A percentile compares a stretch with the other conserved stretches of the same genome.
Conservation (phyloP, 129 eudicot genomes). For the Pseudognaphalium luteoalbum region DNA sequence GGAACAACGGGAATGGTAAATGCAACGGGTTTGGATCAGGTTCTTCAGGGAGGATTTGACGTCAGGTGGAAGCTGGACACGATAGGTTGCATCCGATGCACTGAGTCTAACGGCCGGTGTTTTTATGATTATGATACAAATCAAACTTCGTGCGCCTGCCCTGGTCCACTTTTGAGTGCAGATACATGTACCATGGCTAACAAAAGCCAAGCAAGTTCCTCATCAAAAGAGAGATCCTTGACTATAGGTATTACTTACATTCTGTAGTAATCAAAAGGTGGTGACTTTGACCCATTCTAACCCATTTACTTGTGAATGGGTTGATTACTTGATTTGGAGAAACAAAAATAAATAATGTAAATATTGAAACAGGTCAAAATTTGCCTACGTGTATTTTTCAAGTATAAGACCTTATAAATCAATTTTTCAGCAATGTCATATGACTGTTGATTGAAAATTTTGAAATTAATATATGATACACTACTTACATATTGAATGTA, state of each 20-base stretch:
- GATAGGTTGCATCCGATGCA: conserved; percentile 36
- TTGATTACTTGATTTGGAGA: too few relatives aligned
- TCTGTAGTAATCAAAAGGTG: neutral
- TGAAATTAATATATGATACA: neutral
- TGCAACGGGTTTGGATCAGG: conserved; percentile 28
- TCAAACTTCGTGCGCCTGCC: conserved; percentile 42
- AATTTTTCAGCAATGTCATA: neutral
- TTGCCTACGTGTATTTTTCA: neutral
- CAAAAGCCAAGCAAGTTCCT: conserved; percentile 27
- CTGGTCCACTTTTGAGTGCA: conserved; percentile 21
- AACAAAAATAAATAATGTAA: too few relatives aligned
- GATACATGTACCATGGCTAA: conserved; percentile 30
- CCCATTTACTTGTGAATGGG: neutral
- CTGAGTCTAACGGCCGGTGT: conserved; percentile 45
- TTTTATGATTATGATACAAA: conserved; percentile 30
- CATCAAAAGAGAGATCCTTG: conserved; percentile 22
- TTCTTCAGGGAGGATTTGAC: conserved; percentile 47
- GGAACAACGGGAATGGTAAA: conserved; percentile 30
- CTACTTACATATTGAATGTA: neutral
- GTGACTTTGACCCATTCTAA: neutral
- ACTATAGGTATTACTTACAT: conserved; percentile 34
- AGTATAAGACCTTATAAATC: neutral
- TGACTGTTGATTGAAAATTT: too few relatives aligned
- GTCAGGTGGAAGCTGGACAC: conserved; percentile 40
- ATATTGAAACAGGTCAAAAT: neutral